These are phyloP conservation scores for Fusarium chaquense DNA, from an alignment of 2,329 filamentous ascomycete genomes.

Conservation along the genomic window DNA sequence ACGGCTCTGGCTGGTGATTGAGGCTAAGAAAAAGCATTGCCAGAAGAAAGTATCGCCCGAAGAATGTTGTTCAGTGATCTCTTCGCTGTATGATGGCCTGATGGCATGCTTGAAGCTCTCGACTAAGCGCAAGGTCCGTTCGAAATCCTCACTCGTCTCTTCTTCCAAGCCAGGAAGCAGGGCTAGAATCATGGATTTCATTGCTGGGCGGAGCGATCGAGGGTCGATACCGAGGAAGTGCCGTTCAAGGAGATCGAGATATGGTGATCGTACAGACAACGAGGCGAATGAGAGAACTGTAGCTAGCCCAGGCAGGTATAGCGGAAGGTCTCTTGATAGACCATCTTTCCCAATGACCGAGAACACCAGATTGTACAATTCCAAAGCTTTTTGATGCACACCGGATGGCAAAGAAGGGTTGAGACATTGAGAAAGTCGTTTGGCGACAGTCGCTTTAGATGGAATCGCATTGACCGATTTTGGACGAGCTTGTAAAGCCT, in stretches of 20 bases:
- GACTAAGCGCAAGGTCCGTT: conserved; percentile 82
- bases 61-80: conserved; percentile 64
- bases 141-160: conserved; percentile 97
- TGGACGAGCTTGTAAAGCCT: conserved; percentile 91
- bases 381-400: conserved; percentile 96
- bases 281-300: conserved; percentile 95
- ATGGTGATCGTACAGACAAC: conserved; percentile 86
- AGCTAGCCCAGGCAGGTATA: conserved; percentile 91
- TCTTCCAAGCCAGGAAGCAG: conserved; percentile 93
- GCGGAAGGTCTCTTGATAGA: conserved; percentile 81
- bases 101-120: conserved; percentile 80
- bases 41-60: conserved; percentile 90
- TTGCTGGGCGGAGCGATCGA: conserved; percentile 80
- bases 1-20: conserved; percentile 88
- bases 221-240: conserved; percentile 81
- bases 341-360: conserved; percentile 84
- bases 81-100: conserved; percentile 64
- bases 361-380: conserved; percentile 93
- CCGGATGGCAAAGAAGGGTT: conserved; percentile 94
- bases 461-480: conserved; percentile 79
- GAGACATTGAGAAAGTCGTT: conserved; percentile 93
- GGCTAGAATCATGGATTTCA: conserved; percentile 91
- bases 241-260: conserved; percentile 84
- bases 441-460: conserved; percentile 84
- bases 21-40: conserved; percentile 96